phyloP scores from a whole-genome alignment of 169 alveolate species.

The Babesia microti region DNA sequence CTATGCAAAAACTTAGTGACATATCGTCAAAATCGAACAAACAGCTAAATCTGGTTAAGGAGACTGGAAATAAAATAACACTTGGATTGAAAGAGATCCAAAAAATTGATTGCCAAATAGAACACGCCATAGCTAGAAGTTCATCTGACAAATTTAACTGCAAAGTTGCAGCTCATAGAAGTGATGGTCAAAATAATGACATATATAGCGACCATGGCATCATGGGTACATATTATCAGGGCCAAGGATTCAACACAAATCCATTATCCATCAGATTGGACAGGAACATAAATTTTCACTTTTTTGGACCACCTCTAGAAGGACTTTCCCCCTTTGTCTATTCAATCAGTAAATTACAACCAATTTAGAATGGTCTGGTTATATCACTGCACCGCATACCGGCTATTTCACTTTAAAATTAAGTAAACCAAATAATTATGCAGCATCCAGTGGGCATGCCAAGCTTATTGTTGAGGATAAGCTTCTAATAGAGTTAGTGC shows the following conservation, averaged over 20 bases:
- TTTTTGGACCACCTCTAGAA: constrained; percentile 64
- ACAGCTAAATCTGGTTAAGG: constrained; percentile 9
- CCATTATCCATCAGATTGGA: constrained; percentile 62
- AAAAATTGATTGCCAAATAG: constrained; percentile 14
- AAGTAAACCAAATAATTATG: constrained; percentile 4
- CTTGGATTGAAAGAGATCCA: constrained; percentile 21
- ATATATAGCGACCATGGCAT: constrained; percentile 30
- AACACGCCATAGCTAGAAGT: constrained; percentile 2
- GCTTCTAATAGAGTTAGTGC: too few relatives aligned
- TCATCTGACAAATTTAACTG: constrained; percentile 7
- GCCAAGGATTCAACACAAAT: constrained; percentile 33
- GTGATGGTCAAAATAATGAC: not conserved
- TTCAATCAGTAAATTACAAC: constrained; percentile 50
- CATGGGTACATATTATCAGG: constrained; percentile 37
- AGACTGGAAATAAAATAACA: constrained; percentile 15
- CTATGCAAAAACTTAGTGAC: constrained; percentile 16
- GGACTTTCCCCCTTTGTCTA: constrained; percentile 67
- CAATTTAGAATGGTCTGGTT: constrained; percentile 36
- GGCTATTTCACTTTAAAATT: constrained; percentile 27
- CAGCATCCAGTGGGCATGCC: too few relatives aligned
- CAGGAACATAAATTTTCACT: constrained; percentile 64
- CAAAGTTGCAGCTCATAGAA: constrained; percentile 2
- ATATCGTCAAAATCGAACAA: constrained; percentile 19
- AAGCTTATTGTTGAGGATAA: too few relatives aligned
- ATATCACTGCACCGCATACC: constrained; percentile 26